Base-by-base conservation (phyloP, 192 early-diverging fungal genomes). In the Umbelopsis sp. region DNA sequence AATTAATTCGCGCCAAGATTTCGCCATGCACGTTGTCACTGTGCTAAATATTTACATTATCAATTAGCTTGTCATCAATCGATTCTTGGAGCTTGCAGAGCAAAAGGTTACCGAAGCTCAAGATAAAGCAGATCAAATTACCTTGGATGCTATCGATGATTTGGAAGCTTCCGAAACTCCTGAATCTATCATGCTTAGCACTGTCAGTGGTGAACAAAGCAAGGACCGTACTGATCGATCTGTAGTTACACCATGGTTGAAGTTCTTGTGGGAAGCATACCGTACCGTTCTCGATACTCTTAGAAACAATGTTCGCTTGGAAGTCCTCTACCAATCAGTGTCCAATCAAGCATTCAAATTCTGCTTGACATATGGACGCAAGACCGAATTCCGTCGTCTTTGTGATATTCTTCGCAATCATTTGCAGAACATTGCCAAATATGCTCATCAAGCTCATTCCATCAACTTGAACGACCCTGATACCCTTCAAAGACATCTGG, bases 201-300 rank as follows among this genome's bases (percentile, higher is more conserved):
- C 96, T 65, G 96, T 99, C 47, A 94, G 91, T 71, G 92, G 93
- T 29, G 96, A 97, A 68, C 93, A 95, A 76, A 90, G 85, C 83
- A 96, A 95, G 83, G 97, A 99, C 83, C 89, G 98, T 31, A 96
- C 97, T 7, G 96, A 99, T 80, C 93, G 98, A 68, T 96, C 95
- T 70, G 92, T 98, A 29, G 96, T 99, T 44, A 99, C 97, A 45
- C 97, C 98, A 38, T 98, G 97, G 95, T 86, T 99, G 66, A 96
- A 95, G 84, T 98, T 99, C 83, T 87, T 98, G 74, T 99, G 98
- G 98, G 98, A 99, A 84, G 92, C 93, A n/a, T 98, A 99, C 84
- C 87, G 98, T 65, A 98, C 95, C 71, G 91, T 95, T 47, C 88
- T 99, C 52, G 97, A 99, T 76, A 96, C 96, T 59, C 81, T 99